A percentile compares a stretch with the other conserved stretches of the same genome.
These are phyloP conservation scores for Immersiporthe knoxdaviesiana DNA, from an alignment of 2,329 filamentous ascomycete genomes.

Conservation along the genomic window DNA sequence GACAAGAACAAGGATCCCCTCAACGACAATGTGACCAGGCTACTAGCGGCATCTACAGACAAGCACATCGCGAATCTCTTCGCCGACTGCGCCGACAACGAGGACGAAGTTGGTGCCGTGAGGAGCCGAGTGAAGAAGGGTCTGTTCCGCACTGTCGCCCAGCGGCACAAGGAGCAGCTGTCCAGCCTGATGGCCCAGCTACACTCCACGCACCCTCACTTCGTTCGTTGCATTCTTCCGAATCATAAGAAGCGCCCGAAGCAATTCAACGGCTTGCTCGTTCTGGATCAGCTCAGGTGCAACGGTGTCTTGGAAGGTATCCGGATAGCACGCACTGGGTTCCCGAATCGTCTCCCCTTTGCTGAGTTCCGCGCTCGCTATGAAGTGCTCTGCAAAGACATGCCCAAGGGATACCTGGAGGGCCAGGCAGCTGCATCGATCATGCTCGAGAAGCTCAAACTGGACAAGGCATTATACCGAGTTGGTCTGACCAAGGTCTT, in stretches of 20 bases:
- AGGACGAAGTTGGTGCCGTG: slow-evolving; percentile 71
- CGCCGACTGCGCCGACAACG: slow-evolving; percentile 80
- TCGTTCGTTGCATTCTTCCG: slow-evolving; percentile 94
- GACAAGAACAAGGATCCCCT: slow-evolving; percentile 99
- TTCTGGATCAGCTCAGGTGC: slow-evolving; percentile 94
- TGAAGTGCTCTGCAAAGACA: slow-evolving; percentile 85
- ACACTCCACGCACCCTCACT: slow-evolving; percentile 95
- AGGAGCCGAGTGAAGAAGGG: slow-evolving; percentile 92
- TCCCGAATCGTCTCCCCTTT: slow-evolving; percentile 91
- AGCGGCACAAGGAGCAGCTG: slow-evolving; percentile 97
- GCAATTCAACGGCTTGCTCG: slow-evolving; percentile 87
- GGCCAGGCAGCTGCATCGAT: slow-evolving; percentile 82
- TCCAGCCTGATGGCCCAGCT: slow-evolving; percentile 93
- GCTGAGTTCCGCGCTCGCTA: slow-evolving; percentile 94
- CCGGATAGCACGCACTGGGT: slow-evolving; percentile 92
- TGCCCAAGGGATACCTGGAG: slow-evolving; percentile 90
- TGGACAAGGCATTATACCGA: slow-evolving; percentile 86
- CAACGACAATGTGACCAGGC: slow-evolving; percentile 92
- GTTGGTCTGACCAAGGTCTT: slow-evolving; percentile 98
- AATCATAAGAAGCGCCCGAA: slow-evolving; percentile 98
- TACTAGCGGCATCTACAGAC: slow-evolving; percentile 81
- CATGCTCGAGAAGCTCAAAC: slow-evolving; percentile 85
- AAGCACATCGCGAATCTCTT: slow-evolving; percentile 85
- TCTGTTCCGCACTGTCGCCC: slow-evolving; percentile 93
- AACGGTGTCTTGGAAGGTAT: slow-evolving; percentile 99